A percentile compares a stretch with the other conserved stretches of the same genome.
These are phyloP conservation scores for Dentipellis sp. DNA, from an alignment of 768 basidiomycete genomes.

Conservation along the genomic window DNA sequence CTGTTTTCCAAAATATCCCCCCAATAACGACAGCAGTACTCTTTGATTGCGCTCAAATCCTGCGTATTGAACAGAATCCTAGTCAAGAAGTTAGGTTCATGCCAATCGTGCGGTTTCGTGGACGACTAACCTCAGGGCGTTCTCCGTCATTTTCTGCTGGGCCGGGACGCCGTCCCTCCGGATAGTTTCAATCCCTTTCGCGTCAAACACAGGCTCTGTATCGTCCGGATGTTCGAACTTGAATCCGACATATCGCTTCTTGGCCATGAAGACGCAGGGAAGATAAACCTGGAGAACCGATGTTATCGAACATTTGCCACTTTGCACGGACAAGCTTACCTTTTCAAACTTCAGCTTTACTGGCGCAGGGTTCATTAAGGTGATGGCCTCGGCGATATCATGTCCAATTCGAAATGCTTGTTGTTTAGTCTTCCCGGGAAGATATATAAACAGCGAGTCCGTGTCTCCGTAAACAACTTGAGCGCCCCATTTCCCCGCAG, in stretches of 20 bases:
- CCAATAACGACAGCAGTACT: conserved; percentile 82
- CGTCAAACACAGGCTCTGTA: conserved; percentile 74
- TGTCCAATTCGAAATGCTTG: conserved; percentile 90
- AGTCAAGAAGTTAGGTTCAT: background rate
- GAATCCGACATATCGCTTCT: conserved; percentile 97
- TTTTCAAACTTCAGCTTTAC: conserved; percentile 98
- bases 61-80: conserved; percentile 88
- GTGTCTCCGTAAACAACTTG: conserved; percentile 94
- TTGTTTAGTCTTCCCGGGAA: conserved; percentile 87
- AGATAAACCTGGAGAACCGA: conserved; percentile 71
- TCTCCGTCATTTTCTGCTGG: conserved; percentile 89
- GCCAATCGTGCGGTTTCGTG: background rate
- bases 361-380: conserved; percentile 79
- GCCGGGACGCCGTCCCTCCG: conserved; percentile 87
- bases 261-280: conserved; percentile 91
- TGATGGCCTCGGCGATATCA: conserved; percentile 86
- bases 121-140: conserved; percentile 64
- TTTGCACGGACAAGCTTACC: conserved; percentile 29
- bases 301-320: background rate
- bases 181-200: conserved; percentile 97
- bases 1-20: conserved; percentile 72
- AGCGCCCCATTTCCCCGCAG: conserved; percentile 79
- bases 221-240: conserved; percentile 87
- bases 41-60: conserved; percentile 83
- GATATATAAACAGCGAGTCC: conserved; percentile 87